Conservation (phyloP, 345 rosid species). For the Ailanthus altissimus region DNA sequence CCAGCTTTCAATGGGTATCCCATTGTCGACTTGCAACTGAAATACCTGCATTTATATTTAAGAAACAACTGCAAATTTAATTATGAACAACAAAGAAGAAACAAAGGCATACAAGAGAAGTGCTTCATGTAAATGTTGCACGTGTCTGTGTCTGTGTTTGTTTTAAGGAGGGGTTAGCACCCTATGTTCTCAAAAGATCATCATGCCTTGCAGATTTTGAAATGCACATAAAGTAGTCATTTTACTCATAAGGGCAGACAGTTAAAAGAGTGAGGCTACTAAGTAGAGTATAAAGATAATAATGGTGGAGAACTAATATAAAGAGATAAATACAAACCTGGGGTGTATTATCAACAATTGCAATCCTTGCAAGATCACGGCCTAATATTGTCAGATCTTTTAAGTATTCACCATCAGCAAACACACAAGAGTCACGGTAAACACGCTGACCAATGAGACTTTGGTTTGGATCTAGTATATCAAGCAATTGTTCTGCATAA, state of each 20-base stretch:
- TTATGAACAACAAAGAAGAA: neutral
- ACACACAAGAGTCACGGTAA: constrained; percentile 26
- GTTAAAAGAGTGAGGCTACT: neutral
- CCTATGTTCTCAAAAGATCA: constrained; percentile 1
- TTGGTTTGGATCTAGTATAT: constrained; percentile 30
- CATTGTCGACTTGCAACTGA: constrained; percentile 25
- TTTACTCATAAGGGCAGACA: neutral
- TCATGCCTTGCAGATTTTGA: neutral
- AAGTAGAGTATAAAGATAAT: neutral
- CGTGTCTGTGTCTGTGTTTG: neutral
- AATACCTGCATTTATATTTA: constrained; percentile 17
- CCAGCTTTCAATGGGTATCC: constrained; percentile 29
- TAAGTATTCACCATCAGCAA: constrained; percentile 24
- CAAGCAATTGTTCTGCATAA: constrained; percentile 24
- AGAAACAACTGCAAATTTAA: no score
- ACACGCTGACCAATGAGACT: constrained; percentile 26
- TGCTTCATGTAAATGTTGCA: neutral
- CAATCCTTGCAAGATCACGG: constrained; percentile 30
- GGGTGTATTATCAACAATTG: constrained; percentile 26
- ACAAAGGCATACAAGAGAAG: neutral
- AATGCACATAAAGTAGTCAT: neutral
- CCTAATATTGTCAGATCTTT: constrained; percentile 26
- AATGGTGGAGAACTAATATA: neutral
- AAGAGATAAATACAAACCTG: constrained; percentile 18
- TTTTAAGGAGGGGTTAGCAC: neutral